Base-by-base conservation (phyloP, 805 yeast genomes). In the Maudiozyma barnettii region DNA sequence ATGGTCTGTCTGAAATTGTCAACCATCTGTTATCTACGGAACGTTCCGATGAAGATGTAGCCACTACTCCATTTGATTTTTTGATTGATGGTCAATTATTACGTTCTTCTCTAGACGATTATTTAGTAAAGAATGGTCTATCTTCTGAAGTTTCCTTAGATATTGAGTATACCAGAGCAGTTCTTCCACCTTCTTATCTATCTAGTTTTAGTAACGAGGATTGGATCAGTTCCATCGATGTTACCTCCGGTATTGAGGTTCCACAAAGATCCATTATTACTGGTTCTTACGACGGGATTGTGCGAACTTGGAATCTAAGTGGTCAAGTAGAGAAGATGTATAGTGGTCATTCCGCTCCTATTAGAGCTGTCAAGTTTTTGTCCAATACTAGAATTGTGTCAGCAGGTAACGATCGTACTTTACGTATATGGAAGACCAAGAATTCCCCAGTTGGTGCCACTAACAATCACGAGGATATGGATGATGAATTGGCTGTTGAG, bases 231-330 rank as follows among this genome's bases (percentile, higher is more conserved):
- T 76, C 95, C 1, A 65, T 71, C 56, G 79, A 70, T 50, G 67
- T 60, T 10, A 65, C 43, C 19, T 19, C 41, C 10, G 38, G 38
- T 20, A 22, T 12, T 13, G 70, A 30, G 57, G 54, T 4, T 65
- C 70, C 39, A 53, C 53, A 18, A 74, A 81, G 30, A 84, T 91
- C 46, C 9, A 45, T 45, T 18, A 72, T 89, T 41, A 80, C 93
- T 13, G 99, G 98, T 37, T 81, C 95, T 0, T 93, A 90, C 61
- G 99, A 93, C 64, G 98, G 98, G 56, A 77, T 91, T 29, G 96
- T 91, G 21, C 78, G 98, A 53, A 79, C 93, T 10, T 93, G 90
- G 81, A 82, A 87, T 61, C 68, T 78, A 66, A 76, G 86, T 14
- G 98, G 97, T 9, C 74, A 78, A 44, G 83, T 90, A 9, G 82